Percentiles rank a stretch among this genome's conserved stretches.
These are phyloP conservation scores for Lactarius hengduanensis DNA, from an alignment of 768 basidiomycete genomes.

Conservation along the genomic window DNA sequence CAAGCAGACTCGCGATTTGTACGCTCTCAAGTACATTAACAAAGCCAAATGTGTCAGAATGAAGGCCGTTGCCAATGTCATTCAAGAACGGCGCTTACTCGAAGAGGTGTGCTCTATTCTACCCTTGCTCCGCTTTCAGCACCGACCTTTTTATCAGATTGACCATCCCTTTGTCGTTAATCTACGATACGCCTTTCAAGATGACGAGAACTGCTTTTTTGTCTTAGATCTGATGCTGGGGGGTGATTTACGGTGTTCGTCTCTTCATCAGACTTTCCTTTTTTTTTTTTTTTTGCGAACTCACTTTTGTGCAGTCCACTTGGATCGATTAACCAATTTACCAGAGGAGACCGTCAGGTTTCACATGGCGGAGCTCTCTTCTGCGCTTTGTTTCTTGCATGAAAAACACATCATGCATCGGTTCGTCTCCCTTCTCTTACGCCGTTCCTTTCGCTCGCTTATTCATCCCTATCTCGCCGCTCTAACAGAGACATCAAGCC, in stretches of 20 bases:
- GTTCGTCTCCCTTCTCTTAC: slow-evolving; percentile 46
- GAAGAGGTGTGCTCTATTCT: slow-evolving; percentile 70
- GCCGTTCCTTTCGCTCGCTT: slow-evolving; percentile 35
- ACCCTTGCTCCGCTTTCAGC: slow-evolving; percentile 30
- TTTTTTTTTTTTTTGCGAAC: slow-evolving; percentile 4
- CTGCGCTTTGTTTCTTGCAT: slow-evolving; percentile 87
- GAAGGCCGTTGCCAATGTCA: slow-evolving; percentile 96
- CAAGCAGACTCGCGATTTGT: slow-evolving; percentile 95
- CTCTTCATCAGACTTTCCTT: background rate
- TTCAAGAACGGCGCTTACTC: slow-evolving; percentile 90
- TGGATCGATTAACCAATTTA: slow-evolving; percentile 76
- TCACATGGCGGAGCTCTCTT: slow-evolving; percentile 86
- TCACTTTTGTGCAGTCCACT: slow-evolving; percentile 59
- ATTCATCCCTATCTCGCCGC: background rate
- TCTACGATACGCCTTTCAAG: slow-evolving; percentile 94
- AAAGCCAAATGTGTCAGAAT: slow-evolving; percentile 97
- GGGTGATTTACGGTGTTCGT: slow-evolving; percentile 88
- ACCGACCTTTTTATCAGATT: slow-evolving; percentile 50
- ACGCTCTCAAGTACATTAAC: slow-evolving; percentile 99
- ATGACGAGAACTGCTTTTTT: slow-evolving; percentile 98
- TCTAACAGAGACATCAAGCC: slow-evolving; percentile 85
- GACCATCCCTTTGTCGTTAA: slow-evolving; percentile 97
- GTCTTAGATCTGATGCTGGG: slow-evolving; percentile 97
- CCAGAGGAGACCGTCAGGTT: slow-evolving; percentile 80
- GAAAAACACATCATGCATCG: slow-evolving; percentile 95